Evolutionary conservation across 441 rosid genomes (phyloP).

Genomic region (Mallotus japonicus): DNA sequence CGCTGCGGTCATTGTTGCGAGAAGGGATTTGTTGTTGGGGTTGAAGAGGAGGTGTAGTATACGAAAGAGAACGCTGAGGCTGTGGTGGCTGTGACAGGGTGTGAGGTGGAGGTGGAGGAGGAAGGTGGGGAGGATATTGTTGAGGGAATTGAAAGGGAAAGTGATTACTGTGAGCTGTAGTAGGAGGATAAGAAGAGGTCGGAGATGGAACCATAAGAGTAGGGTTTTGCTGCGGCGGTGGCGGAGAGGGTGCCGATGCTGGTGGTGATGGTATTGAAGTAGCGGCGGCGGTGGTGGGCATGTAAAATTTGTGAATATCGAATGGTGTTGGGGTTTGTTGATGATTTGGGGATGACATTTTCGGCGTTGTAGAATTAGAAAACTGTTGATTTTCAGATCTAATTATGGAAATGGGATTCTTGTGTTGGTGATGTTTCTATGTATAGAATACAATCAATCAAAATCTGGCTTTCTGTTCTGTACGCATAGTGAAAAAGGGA

Average conservation of each 20-base stretch:
- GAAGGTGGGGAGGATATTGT: slow-evolving; percentile 16
- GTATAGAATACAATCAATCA: too few relatives aligned
- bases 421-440: neutral
- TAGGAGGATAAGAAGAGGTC: slow-evolving; percentile 49
- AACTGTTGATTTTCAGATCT: slow-evolving; percentile 1
- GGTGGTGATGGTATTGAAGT: slow-evolving; percentile 5
- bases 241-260: slow-evolving; percentile 13
- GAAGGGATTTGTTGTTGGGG: slow-evolving; percentile 22
- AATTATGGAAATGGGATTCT: neutral
- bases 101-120: slow-evolving; percentile 11
- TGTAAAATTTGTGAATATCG: slow-evolving; percentile 32
- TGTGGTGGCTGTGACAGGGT: slow-evolving; percentile 3
- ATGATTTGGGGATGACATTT: slow-evolving; percentile 36
- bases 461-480: too few relatives aligned
- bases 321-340: slow-evolving; percentile 20
- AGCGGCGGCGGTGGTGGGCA: slow-evolving; percentile 33
- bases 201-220: slow-evolving; percentile 32
- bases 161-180: slow-evolving; percentile 29
- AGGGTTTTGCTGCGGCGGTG: neutral
- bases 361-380: too few relatives aligned
- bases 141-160: slow-evolving; percentile 22
- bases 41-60: slow-evolving; percentile 47
- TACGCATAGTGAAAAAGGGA: too few relatives aligned
- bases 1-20: slow-evolving; percentile 37
- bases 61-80: slow-evolving; percentile 41